Evolutionary conservation across 345 rosid species (phyloP).

Genomic region (Brassica rapa): DNA sequence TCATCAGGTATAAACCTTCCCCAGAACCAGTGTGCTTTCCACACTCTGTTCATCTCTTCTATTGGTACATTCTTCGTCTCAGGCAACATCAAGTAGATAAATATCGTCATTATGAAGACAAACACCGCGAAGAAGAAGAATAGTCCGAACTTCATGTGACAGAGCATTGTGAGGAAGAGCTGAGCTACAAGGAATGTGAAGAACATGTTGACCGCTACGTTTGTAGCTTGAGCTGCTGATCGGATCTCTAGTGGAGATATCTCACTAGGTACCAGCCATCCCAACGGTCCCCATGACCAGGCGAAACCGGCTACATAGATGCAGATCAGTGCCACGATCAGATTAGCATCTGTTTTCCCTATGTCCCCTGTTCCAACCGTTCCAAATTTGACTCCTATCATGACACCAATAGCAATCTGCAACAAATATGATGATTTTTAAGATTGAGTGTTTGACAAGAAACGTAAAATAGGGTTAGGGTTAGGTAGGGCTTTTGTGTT

Average conservation of each 20-base stretch:
- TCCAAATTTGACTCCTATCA: slow-evolving; percentile 57
- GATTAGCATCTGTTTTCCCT: slow-evolving; percentile 35
- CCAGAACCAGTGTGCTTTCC: slow-evolving; percentile 48
- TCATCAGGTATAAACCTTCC: slow-evolving; percentile 44
- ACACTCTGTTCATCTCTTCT: slow-evolving; percentile 45
- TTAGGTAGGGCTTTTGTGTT: background rate
- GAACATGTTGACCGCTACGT: slow-evolving; percentile 56
- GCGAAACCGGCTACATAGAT: slow-evolving; percentile 55
- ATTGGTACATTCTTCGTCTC: slow-evolving; percentile 47
- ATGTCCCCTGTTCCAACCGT: slow-evolving; percentile 43
- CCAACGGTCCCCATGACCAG: slow-evolving; percentile 76
- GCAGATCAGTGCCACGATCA: slow-evolving; percentile 48
- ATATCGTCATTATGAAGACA: slow-evolving; percentile 49
- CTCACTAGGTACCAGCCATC: slow-evolving; percentile 70
- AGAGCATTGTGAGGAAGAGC: slow-evolving; percentile 59
- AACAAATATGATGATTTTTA: background rate
- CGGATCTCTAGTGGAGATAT: slow-evolving; percentile 64
- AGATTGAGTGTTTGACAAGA: background rate
- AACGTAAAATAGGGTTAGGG: slow-evolving; percentile 10
- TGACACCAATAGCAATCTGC: slow-evolving; percentile 45
- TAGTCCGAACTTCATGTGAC: slow-evolving; percentile 53
- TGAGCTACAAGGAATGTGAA: slow-evolving; percentile 64
- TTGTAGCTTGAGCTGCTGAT: slow-evolving; percentile 61
- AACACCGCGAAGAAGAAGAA: slow-evolving; percentile 53
- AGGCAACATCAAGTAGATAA: slow-evolving; percentile 49